Evolutionary conservation across 2,329 filamentous ascomycete genomes (phyloP), one percentile per base, ranked within the genome.

Genomic region (Colletotrichum camelliae): DNA sequence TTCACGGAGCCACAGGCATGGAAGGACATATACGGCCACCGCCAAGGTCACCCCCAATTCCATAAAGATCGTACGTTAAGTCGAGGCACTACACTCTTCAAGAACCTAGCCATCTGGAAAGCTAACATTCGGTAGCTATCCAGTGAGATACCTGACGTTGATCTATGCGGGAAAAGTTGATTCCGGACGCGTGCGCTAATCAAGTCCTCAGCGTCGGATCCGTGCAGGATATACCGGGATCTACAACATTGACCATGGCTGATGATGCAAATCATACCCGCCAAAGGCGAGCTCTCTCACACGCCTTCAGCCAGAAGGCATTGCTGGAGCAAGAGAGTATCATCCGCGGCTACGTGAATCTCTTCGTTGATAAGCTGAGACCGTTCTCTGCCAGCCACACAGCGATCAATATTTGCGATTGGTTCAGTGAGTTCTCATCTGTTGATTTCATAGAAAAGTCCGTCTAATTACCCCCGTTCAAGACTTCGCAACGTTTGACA

Each of bases 401-500:
- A 21, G n/a, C 61, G 4, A 52, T 81, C 61, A 77, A 83, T 64
- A 77, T 82, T 18, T 77, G 76, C 2, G 65, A 72, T 55, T 83
- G 78, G 81, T 81, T 78, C 77, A 80, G 78, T 81, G 62, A 31
- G 65, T 74, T 37, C 24, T 21, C 10, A 24, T 15, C 24, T 7
- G 18, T 43, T 48, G 12, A 33, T 7, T 55, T 13, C 61, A 16
- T 65, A 15, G 21, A 9, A 13, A 15, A 69, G 7, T 35, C 31
- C 33, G n/a, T 8, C 65, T 67, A 55, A 67, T 27, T 5, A 9
- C n/a, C 37, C 13, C 6, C 29, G 58, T 33, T 24, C 10, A 31
- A 73, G 70, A 85, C 61, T 85, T 84, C 74, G 78, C 81, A 3
- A 83, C 85, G 1, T 88, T 90, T 70, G 88, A 89, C 78, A 84